Conservation (phyloP, 2,329 filamentous ascomycete species). For the Helicocarpus griseus region DNA sequence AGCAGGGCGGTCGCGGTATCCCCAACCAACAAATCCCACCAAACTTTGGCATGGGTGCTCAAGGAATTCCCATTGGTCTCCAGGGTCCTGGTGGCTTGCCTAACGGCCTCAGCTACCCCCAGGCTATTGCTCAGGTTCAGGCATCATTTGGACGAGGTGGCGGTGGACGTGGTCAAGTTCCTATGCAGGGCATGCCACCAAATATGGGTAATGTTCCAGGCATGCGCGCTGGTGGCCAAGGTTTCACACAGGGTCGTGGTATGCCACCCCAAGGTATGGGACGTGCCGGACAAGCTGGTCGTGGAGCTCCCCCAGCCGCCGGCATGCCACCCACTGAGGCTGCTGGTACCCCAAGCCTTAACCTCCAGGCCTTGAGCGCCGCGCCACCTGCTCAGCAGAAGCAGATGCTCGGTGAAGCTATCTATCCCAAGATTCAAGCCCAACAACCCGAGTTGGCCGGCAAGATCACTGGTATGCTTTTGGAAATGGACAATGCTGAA, state of each 20-base stretch:
- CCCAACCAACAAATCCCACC: conserved; percentile 77
- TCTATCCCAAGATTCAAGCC: conserved; percentile 96
- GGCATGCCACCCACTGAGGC: conserved; percentile 30
- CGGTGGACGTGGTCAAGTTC: conserved; percentile 59
- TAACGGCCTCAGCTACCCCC: conserved; percentile 70
- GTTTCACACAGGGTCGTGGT: conserved; percentile 35
- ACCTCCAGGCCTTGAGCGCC: conserved; percentile 41
- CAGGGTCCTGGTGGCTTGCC: conserved; percentile 56
- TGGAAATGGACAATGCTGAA: conserved; percentile 98
- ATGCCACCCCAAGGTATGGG: conserved; percentile 33
- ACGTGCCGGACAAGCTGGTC: conserved; percentile 32
- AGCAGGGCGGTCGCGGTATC: conserved; percentile 79
- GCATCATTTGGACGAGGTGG: conserved; percentile 57
- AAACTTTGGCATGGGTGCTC: conserved; percentile 69
- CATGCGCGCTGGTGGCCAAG: conserved; percentile 38
- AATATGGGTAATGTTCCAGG: conserved; percentile 50
- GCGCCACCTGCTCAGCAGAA: conserved; percentile 73
- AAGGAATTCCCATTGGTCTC: conserved; percentile 54
- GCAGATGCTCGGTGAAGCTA: conserved; percentile 93
- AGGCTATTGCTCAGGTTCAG: conserved; percentile 74
- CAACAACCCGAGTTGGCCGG: conserved; percentile 93
- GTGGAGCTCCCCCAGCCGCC: conserved; percentile 24
- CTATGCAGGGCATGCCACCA: conserved; percentile 64
- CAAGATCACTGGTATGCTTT: conserved; percentile 99
- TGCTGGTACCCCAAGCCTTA: conserved; percentile 33